Conservation (phyloP, 2,329 filamentous ascomycete genomes). For the Cladorrhinum sp. region DNA sequence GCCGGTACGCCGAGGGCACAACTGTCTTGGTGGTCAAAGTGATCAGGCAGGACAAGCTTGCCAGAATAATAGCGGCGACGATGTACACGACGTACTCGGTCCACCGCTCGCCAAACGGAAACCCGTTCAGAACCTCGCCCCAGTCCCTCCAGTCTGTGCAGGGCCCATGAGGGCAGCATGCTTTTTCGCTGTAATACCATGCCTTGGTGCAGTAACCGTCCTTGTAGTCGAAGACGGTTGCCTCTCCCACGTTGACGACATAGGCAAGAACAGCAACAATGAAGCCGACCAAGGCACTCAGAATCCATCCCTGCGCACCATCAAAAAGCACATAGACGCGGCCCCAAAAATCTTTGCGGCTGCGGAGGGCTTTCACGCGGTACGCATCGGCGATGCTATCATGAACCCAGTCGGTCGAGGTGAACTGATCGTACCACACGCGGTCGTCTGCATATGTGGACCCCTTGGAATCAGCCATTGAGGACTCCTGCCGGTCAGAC, state of each 20-base stretch:
- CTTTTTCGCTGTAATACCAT: slow-evolving; percentile 74
- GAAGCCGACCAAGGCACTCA: slow-evolving; percentile 85
- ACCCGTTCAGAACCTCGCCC: slow-evolving; percentile 47
- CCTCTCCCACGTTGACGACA: slow-evolving; percentile 82
- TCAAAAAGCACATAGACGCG: slow-evolving; percentile 74
- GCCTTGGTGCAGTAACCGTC: slow-evolving; percentile 72
- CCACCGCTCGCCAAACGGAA: slow-evolving; percentile 51
- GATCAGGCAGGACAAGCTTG: slow-evolving; percentile 70
- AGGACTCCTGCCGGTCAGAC: slow-evolving; percentile 51
- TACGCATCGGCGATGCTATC: slow-evolving; percentile 94
- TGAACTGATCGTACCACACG: slow-evolving; percentile 98
- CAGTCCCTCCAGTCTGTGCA: slow-evolving; percentile 58
- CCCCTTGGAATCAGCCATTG: slow-evolving; percentile 61
- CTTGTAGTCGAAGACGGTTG: slow-evolving; percentile 84
- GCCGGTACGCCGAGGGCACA: slow-evolving; percentile 81
- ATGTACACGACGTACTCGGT: slow-evolving; percentile 80
- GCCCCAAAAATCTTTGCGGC: slow-evolving; percentile 81
- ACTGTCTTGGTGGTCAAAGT: slow-evolving; percentile 91
- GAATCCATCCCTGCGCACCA: slow-evolving; percentile 87
- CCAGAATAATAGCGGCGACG: slow-evolving; percentile 64
- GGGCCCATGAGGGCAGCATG: slow-evolving; percentile 53
- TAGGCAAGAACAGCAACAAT: slow-evolving; percentile 85
- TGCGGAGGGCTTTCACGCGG: slow-evolving; percentile 77
- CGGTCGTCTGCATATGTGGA: slow-evolving; percentile 75
- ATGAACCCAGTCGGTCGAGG: slow-evolving; percentile 96